These are phyloP conservation scores for Persicaria tinctoria DNA, from an alignment of 148 eudicot genomes.

Conservation along the genomic window DNA sequence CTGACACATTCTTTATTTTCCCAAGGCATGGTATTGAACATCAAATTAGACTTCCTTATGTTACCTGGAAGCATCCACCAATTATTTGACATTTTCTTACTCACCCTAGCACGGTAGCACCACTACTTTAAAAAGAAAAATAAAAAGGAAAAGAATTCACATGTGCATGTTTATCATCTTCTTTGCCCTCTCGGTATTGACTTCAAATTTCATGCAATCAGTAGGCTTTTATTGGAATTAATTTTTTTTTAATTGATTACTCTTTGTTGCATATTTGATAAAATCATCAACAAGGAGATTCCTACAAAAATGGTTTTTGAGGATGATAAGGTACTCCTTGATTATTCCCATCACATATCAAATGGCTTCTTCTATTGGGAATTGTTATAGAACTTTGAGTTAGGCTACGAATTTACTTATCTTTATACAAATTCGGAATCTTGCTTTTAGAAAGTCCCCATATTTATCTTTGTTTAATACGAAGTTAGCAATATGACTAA, in stretches of 20 bases:
- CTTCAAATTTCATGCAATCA: too few relatives aligned
- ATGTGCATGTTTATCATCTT: not conserved
- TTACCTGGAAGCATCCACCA: not conserved
- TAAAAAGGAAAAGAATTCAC: too few relatives aligned
- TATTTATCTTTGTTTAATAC: not conserved
- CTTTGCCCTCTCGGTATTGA: too few relatives aligned
- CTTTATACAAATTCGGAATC: not conserved
- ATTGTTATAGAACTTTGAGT: not conserved
- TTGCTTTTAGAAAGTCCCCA: not conserved
- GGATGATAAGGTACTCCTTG: slow-evolving; percentile 58
- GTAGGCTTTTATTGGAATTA: too few relatives aligned
- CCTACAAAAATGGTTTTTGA: slow-evolving; percentile 80
- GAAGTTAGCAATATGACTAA: not conserved
- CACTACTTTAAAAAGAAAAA: too few relatives aligned
- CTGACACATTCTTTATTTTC: not conserved
- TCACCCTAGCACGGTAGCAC: too few relatives aligned
- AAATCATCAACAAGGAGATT: slow-evolving; percentile 88
- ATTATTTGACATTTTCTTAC: too few relatives aligned
- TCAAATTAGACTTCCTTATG: not conserved
- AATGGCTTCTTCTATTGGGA: too few relatives aligned
- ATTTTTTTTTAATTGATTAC: not conserved
- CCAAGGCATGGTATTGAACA: not conserved
- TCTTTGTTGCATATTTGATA: slow-evolving; percentile 71
- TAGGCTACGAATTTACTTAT: not conserved
- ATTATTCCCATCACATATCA: too few relatives aligned